A percentile compares a stretch with the other conserved stretches of the same genome.
These are phyloP conservation scores for Rhodotorula sp. DNA, from an alignment of 1,284 basidiomycete species.

Conservation along the genomic window DNA sequence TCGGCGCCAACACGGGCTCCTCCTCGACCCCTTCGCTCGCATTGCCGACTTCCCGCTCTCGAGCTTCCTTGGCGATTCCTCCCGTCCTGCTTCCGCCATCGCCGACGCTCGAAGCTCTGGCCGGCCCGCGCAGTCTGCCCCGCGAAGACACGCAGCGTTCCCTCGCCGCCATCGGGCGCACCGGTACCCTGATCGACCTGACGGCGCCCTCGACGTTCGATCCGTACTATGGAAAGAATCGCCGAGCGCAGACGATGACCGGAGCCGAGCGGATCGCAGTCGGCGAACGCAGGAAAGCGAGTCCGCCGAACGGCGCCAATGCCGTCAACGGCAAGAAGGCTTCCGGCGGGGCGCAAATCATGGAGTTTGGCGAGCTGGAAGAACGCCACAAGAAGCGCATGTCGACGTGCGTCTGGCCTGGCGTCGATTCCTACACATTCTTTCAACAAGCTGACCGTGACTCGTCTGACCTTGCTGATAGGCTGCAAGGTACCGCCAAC, in stretches of 20 bases:
- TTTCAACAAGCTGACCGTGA: neutral
- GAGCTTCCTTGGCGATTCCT: slow-evolving; percentile 13
- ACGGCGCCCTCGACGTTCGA: slow-evolving; percentile 20
- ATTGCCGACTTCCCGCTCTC: slow-evolving; percentile 12
- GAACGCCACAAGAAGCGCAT: slow-evolving; percentile 32
- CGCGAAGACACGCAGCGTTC: neutral
- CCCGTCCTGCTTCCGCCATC: slow-evolving; percentile 9
- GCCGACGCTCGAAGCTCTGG: neutral
- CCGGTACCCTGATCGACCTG: slow-evolving; percentile 24
- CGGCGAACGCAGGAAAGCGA: slow-evolving; percentile 19
- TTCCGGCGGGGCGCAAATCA: slow-evolving; percentile 13
- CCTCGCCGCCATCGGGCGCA: neutral
- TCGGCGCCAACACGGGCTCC: neutral
- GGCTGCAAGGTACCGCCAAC: slow-evolving; percentile 23
- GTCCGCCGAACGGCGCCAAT: neutral
- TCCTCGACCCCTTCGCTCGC: neutral
- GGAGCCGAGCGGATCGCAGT: slow-evolving; percentile 23
- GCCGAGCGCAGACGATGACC: neutral
- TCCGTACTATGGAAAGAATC: slow-evolving; percentile 11
- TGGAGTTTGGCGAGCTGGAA: slow-evolving; percentile 33
- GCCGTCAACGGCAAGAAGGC: neutral
- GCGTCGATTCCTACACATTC: neutral
- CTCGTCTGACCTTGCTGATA: neutral
- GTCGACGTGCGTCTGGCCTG: slow-evolving; percentile 15
- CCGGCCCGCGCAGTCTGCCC: neutral